A percentile compares a stretch with the other conserved stretches of the same genome.
These are phyloP conservation scores for Ascochyta lentis DNA, from an alignment of 2,329 filamentous ascomycete species.

Conservation along the genomic window DNA sequence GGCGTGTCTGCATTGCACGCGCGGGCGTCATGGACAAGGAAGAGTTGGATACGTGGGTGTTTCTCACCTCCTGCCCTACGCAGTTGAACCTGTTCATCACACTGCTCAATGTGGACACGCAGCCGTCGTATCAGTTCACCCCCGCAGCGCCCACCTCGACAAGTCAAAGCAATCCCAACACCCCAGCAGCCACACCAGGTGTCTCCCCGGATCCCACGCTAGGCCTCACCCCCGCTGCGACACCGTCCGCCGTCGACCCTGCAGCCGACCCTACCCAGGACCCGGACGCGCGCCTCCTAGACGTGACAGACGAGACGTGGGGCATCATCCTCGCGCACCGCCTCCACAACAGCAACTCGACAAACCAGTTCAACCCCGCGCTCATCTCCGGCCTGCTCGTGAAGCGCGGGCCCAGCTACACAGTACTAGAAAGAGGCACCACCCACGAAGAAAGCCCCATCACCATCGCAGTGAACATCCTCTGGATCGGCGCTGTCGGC, in stretches of 20 bases:
- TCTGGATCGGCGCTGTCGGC: slow-evolving; percentile 55
- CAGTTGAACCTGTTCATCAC: slow-evolving; percentile 53
- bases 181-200: slow-evolving; percentile 31
- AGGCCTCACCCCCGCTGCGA: slow-evolving; percentile 70
- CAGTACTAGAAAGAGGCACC: not conserved
- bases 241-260: slow-evolving; percentile 59
- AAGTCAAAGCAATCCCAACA: slow-evolving; percentile 23
- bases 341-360: slow-evolving; percentile 47
- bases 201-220: slow-evolving; percentile 44
- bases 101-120: slow-evolving; percentile 69
- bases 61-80: slow-evolving; percentile 45
- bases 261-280: slow-evolving; percentile 56
- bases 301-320: slow-evolving; percentile 78
- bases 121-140: slow-evolving; percentile 68
- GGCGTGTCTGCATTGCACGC: slow-evolving; percentile 78
- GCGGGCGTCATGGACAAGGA: slow-evolving; percentile 70
- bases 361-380: slow-evolving; percentile 43
- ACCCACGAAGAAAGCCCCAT: slow-evolving; percentile 32
- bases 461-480: slow-evolving; percentile 52
- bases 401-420: slow-evolving; percentile 46
- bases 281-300: slow-evolving; percentile 72
- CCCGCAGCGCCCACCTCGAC: slow-evolving; percentile 51
- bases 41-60: slow-evolving; percentile 61
- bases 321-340: slow-evolving; percentile 72
- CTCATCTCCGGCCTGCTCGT: slow-evolving; percentile 54